Evolutionary conservation across 2,329 filamentous ascomycete genomes (phyloP), one percentile per base, ranked within the genome.

Genomic region (Lasiodiplodia gonubiensis): DNA sequence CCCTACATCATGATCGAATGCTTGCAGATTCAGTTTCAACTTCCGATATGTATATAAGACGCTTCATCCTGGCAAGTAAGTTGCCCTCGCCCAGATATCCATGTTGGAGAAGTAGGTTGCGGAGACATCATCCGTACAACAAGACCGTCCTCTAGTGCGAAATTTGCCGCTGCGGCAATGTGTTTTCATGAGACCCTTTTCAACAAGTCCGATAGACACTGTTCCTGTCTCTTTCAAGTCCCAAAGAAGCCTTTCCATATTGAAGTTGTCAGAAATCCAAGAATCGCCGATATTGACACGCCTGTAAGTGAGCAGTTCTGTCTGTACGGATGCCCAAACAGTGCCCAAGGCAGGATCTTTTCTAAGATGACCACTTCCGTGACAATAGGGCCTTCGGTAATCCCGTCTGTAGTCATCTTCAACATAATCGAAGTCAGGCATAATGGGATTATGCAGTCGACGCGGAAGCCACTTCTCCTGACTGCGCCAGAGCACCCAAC

Each of bases 301-400:
- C 52, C 79, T 70, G 64, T 81, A 80, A 1, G 78, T 78, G 6
- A 79, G 57, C 2, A 81, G 54, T 54, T 81, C 79, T 11, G 77
- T 76, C 66, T 80, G 76, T 3, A 80, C 70, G 0, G 75, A 70
- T 11, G 79, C 79, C 77, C 77, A 80, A 10, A 81, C 65, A 3
- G 63, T 65, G 0, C 16, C 69, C 16, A 71, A 52, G 52, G 66
- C 60, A 6, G 21, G n/a, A 27, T 49, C n/a, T 11, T 48, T 4
- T 23, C 49, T 25, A 8, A 52, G 14, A 11, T 30, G 0, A 30
- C 30, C 30, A 2, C 8, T 8, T 30, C 30, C 30, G 5, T 7
- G 10, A 30, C 30, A 30, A 6, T 6, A 8, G 5, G 5, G 5
- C 2, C 5, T 3, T 27, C 27, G 27, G 5, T 27, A 2, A 27